Percentiles rank a stretch among this genome's conserved stretches.
Evolutionary conservation across 108 stramenopile species (phyloP).

Genomic region (Skeletonema menzelii): DNA sequence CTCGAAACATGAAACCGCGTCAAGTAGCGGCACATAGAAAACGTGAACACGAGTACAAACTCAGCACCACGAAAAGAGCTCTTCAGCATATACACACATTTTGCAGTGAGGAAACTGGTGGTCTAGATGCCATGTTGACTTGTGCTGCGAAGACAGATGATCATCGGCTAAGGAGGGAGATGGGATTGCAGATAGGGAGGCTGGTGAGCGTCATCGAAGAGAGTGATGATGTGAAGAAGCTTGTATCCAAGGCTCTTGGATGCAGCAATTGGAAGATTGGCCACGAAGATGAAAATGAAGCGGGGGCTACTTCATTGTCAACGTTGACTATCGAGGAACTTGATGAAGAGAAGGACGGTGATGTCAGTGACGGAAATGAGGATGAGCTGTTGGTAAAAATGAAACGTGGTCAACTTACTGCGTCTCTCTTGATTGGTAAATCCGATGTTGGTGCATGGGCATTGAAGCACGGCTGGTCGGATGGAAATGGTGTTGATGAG

Average conservation of each 20-base stretch:
- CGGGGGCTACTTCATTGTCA: conserved; percentile 20
- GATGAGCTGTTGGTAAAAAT: conserved; percentile 47
- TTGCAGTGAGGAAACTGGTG: conserved; percentile 45
- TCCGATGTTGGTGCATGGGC: conserved; percentile 76
- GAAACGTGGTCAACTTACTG: conserved; percentile 66
- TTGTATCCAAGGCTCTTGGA: conserved; percentile 47
- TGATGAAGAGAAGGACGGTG: conserved; percentile 58
- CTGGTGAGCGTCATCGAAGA: conserved; percentile 61
- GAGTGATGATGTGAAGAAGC: conserved; percentile 60
- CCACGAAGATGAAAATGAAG: conserved; percentile 28
- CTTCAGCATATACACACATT: conserved; percentile 52
- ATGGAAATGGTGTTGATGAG: conserved; percentile 40
- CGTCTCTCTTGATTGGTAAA: conserved; percentile 67
- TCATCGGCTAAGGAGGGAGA: conserved; percentile 49
- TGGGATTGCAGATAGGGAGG: conserved; percentile 41
- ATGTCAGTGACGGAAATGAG: conserved; percentile 9
- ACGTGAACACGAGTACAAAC: conserved; percentile 48
- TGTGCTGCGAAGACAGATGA: conserved; percentile 48
- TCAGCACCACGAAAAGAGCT: conserved; percentile 55
- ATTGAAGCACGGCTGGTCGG: conserved; percentile 63
- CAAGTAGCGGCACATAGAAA: conserved; percentile 69
- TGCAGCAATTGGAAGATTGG: conserved; percentile 39
- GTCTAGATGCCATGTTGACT: conserved; percentile 58
- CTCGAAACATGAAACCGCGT: conserved; percentile 64
- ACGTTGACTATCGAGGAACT: conserved; percentile 70